Percentiles rank a stretch among this genome's conserved stretches.
Evolutionary conservation across 208 protist genomes (phyloP).

Genomic region (Herpetomonas muscarum): DNA sequence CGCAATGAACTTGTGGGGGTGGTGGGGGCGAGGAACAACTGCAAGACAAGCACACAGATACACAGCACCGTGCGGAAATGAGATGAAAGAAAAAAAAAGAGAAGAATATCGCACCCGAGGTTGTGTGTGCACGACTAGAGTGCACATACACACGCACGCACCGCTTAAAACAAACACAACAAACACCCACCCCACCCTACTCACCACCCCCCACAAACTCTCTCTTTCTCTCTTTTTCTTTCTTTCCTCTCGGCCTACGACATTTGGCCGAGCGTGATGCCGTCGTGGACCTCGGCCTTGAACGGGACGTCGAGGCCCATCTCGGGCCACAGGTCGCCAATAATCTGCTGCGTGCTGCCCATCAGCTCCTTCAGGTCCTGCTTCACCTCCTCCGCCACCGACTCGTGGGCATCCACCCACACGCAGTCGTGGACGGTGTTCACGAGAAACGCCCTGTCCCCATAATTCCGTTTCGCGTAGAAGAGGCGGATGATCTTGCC

Average conservation of each 20-base stretch:
- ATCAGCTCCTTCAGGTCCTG: conserved; percentile 64
- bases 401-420: conserved; percentile 84
- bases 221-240: background rate
- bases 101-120: too few relatives aligned
- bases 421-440: conserved; percentile 92
- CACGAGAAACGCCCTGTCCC: conserved; percentile 79
- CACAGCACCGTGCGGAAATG: too few relatives aligned
- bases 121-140: too few relatives aligned
- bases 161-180: too few relatives aligned
- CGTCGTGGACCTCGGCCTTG: conserved; percentile 72
- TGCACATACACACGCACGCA: too few relatives aligned
- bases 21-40: too few relatives aligned
- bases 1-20: too few relatives aligned
- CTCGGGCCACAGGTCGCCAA: conserved; percentile 73
- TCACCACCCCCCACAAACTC: too few relatives aligned
- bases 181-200: too few relatives aligned
- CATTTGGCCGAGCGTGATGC: conserved; percentile 70
- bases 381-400: conserved; percentile 72
- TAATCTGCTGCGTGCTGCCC: conserved; percentile 68
- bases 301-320: conserved; percentile 88
- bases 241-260: conserved; percentile 12
- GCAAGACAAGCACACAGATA: too few relatives aligned
- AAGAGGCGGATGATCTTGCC: conserved; percentile 81
- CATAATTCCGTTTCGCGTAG: conserved; percentile 69
- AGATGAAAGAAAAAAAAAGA: too few relatives aligned